Conservation (phyloP, 805 yeast species). For the Suhomyces sp. region DNA sequence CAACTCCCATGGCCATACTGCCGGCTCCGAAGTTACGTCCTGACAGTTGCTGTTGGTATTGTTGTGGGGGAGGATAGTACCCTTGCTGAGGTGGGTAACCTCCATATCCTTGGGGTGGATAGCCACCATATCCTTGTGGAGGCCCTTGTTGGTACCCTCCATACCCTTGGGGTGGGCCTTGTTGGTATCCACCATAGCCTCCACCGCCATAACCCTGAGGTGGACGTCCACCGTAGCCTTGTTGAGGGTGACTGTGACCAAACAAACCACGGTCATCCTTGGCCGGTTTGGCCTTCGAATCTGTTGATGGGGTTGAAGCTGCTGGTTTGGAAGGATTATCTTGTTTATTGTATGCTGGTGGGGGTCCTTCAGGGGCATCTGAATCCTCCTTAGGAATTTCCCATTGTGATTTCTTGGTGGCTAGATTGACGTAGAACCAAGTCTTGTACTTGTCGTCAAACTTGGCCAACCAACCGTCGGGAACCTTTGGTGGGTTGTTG, state of each 20-base stretch:
- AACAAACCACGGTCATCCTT: conserved; percentile 1
- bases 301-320: conserved; percentile 5
- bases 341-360: conserved; percentile 6
- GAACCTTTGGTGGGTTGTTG: conserved; percentile 51
- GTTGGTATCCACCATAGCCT: conserved; percentile 11
- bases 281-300: not conserved
- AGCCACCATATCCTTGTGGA: conserved; percentile 11
- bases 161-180: conserved; percentile 23
- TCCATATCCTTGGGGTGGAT: conserved; percentile 24
- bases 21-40: conserved; percentile 37
- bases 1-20: conserved; percentile 50
- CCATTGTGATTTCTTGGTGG: conserved; percentile 84
- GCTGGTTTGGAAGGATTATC: conserved; percentile 5
- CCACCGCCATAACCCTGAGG: conserved; percentile 7
- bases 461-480: conserved; percentile 71
- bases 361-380: conserved; percentile 7
- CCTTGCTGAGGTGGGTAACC: conserved; percentile 23
- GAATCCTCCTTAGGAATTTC: conserved; percentile 57
- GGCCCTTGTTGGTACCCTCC: conserved; percentile 17
- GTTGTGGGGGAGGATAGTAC: conserved; percentile 24
- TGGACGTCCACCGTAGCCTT: conserved; percentile 7
- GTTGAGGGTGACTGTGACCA: conserved; percentile 6
- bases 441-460: conserved; percentile 68
- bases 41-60: conserved; percentile 20
- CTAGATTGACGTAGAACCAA: conserved; percentile 78